phyloP scores from a whole-genome alignment of 164 flowering plant species.

The Dillenia suffruticosa region DNA sequence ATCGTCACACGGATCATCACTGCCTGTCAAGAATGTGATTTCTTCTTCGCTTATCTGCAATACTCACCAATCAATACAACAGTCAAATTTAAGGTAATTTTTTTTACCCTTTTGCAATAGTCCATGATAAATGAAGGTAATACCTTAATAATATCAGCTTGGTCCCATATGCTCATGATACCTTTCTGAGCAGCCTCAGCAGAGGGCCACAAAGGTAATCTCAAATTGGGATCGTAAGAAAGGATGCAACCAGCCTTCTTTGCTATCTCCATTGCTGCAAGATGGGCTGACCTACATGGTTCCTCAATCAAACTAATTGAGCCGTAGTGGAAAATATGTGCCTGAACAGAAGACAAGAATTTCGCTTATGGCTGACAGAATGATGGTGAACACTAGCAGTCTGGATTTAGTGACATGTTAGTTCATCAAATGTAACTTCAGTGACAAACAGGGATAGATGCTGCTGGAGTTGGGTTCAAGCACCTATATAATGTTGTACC shows the following conservation, averaged over 20 bases:
- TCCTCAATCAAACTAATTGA: constrained; percentile 78
- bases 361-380: too few species aligned
- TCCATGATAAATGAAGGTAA: background rate
- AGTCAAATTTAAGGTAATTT: too few species aligned
- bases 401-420: too few species aligned
- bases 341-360: constrained; percentile 27
- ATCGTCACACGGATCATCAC: constrained; percentile 68
- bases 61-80: too few species aligned
- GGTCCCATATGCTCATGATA: constrained; percentile 75
- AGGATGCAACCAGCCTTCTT: constrained; percentile 56
- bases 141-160: constrained; percentile 76
- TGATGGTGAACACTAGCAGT: too few species aligned
- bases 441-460: too few species aligned
- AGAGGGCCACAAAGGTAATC: constrained; percentile 77
- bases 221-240: constrained; percentile 76
- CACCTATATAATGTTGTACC: constrained; percentile 20
- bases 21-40: constrained; percentile 60
- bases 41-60: constrained; percentile 71
- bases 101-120: too few species aligned
- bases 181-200: constrained; percentile 57
- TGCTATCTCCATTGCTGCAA: constrained; percentile 65
- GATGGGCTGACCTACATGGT: constrained; percentile 68
- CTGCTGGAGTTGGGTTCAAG: too few species aligned
- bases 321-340: constrained; percentile 68
- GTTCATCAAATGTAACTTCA: too few species aligned